Evolutionary conservation across 345 rosid genomes (phyloP), one percentile per base, ranked within the genome.

Genomic region (Noccaea caerulescens): DNA sequence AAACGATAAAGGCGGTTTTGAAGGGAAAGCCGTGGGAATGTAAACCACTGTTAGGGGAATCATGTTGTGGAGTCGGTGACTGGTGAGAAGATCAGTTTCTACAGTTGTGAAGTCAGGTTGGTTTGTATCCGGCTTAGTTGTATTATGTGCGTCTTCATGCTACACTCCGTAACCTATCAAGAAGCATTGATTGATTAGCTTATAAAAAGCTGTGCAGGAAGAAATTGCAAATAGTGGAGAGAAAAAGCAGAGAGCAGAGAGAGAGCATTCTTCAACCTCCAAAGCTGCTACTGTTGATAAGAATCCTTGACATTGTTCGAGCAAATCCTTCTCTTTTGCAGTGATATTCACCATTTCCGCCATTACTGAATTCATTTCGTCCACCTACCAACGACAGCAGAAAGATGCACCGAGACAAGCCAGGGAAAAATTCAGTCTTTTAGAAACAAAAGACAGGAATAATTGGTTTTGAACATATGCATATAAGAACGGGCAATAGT

Each of bases 101-200:
- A 80, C 80, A 81, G 76, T 79, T 23, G 82, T 78, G 85, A 81
- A 42, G 88, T 89, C 88, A 87, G 89, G 83, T 80, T 84, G 77
- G 82, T 77, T 14, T 72, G 65, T 64, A 76, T 71, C 4, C 80
- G 81, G 68, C 81, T 85, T 78, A 84, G 80, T 80, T 93, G 96
- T 77, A 88, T 74, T 79, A 86, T 75, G 71, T 93, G 97, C 38
- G 96, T 90, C 79, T 91, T 87, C 89, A 90, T 75, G 90, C 97
- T 93, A 77, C 88, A 84, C 72, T 84, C 85, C 58, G 85, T 88
- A 49, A 88, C 91, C 98, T 90, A 81, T 52, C 50, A 57, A 68
- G 57, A 66, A 2, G 39, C 34, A 67, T 4, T 12, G 7, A 12
- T 43, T 36, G 64, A 23, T 72, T 57, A 49, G 67, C 27, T 47